Conservation (phyloP, 106 monocot species). For the Dendrobium catenatum region DNA sequence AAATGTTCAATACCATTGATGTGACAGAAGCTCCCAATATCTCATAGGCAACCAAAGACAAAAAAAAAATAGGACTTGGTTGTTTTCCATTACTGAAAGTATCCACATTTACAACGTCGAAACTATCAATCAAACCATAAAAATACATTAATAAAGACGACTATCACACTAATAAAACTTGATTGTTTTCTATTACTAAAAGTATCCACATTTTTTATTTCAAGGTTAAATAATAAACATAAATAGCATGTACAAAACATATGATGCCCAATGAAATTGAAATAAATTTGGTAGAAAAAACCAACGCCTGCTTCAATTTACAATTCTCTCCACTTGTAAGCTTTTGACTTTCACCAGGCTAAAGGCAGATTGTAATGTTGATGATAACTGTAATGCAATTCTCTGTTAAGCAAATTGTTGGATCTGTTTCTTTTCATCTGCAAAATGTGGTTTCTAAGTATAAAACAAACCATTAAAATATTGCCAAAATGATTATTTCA, state of each 20-base stretch:
- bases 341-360: constrained; percentile 21
- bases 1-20: no score
- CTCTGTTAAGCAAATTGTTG: constrained; percentile 46
- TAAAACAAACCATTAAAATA: not conserved
- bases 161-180: no score
- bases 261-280: not conserved
- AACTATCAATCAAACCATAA: no score
- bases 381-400: constrained; percentile 32
- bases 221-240: not conserved
- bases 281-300: not conserved
- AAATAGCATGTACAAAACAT: not conserved
- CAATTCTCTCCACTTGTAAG: not conserved
- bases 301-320: not conserved
- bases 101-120: not conserved
- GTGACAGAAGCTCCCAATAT: no score
- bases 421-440: constrained; percentile 61
- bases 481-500: not conserved
- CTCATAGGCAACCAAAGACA: no score
- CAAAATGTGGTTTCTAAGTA: not conserved
- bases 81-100: not conserved
- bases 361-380: constrained; percentile 41
- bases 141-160: no score
- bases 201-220: not conserved
- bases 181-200: not conserved
- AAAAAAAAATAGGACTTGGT: no score